Percentiles rank a stretch among this genome's conserved stretches.
phyloP scores from a whole-genome alignment of 371 early-diverging fungal species.

The Mucor plumbeus region DNA sequence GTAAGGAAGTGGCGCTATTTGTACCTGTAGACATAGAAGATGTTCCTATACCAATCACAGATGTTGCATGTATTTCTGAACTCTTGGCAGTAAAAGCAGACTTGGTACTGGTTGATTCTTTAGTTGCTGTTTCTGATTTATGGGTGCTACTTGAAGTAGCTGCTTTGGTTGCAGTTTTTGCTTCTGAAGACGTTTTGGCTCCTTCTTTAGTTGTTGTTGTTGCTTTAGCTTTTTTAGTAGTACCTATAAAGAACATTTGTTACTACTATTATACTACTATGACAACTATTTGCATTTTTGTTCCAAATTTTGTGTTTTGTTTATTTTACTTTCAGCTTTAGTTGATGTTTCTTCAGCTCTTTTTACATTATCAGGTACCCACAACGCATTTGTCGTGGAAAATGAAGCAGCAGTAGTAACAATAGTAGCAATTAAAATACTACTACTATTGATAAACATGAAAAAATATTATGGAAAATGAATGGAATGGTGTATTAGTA shows the following conservation, averaged over 20 bases:
- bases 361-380: constrained; percentile 14
- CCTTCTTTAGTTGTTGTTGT: neutral
- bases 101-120: neutral
- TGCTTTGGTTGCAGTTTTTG: neutral
- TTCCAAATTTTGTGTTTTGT: neutral
- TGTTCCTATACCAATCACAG: constrained; percentile 2
- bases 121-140: neutral
- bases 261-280: neutral
- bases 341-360: constrained; percentile 2
- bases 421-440: neutral
- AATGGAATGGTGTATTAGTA: neutral
- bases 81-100: neutral
- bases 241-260: constrained; percentile 2
- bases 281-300: too few relatives aligned
- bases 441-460: neutral
- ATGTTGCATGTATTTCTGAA: constrained; percentile 3
- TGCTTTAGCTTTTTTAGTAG: constrained; percentile 1
- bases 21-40: neutral
- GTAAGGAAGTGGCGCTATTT: neutral
- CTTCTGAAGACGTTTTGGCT: neutral
- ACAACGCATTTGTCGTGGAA: constrained; percentile 13
- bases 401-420: neutral
- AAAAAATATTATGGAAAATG: neutral
- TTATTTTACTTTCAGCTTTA: constrained; percentile 5
- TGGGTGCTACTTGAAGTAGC: neutral